Conservation (phyloP, 257 asterid genomes). For the Solanum tarapatanum region DNA sequence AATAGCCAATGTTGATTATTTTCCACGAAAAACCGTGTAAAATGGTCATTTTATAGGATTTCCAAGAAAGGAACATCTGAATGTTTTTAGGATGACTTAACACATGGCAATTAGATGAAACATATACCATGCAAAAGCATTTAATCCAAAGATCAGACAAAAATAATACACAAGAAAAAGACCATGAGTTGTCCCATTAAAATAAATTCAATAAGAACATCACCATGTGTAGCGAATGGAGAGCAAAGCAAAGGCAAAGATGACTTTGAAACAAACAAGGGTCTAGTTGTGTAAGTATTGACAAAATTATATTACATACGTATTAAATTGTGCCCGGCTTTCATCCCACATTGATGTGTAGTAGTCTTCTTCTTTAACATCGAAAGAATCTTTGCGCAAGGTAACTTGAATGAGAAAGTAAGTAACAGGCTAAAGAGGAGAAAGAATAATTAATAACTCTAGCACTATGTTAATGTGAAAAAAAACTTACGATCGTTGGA, state of each 20-base stretch:
- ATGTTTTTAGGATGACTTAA: neutral
- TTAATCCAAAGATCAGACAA: neutral
- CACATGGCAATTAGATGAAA: neutral
- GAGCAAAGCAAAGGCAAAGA: neutral
- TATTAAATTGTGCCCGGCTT: constrained; percentile 10
- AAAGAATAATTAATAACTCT: neutral
- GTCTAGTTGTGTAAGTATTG: neutral
- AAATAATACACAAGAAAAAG: no score
- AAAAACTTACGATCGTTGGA: constrained; percentile 55
- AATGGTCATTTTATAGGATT: neutral
- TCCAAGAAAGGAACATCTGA: neutral
- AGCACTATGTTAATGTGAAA: neutral
- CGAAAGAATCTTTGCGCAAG: no score
- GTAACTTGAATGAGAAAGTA: neutral
- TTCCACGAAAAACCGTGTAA: neutral
- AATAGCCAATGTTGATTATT: neutral
- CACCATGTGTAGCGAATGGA: neutral
- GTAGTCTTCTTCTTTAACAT: no score
- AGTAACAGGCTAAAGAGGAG: neutral
- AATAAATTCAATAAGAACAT: neutral
- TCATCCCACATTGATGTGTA: no score
- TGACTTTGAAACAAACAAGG: neutral
- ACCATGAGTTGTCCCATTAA: neutral
- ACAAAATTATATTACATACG: constrained; percentile 31
- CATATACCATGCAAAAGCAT: neutral